Evolutionary conservation across 179 eudicot species (phyloP).

Genomic region (Spergularia azorica): DNA sequence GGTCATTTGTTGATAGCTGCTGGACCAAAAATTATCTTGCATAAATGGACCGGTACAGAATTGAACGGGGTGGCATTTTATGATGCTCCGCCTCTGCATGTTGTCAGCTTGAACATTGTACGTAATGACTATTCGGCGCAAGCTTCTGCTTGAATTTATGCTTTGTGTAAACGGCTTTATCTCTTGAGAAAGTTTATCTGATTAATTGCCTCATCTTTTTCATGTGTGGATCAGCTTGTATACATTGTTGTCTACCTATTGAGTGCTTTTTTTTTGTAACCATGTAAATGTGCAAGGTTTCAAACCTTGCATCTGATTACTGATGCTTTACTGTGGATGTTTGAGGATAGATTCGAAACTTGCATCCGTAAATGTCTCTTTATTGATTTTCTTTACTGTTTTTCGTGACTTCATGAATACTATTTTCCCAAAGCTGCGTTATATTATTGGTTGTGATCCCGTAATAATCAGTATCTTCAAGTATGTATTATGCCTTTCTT

Average conservation of each 20-base stretch:
- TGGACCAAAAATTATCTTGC: constrained; percentile 96
- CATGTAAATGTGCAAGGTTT: too few species aligned
- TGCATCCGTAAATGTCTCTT: neutral
- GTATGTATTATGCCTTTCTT: neutral
- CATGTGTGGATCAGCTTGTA: neutral
- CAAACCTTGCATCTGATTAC: neutral
- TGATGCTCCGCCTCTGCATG: constrained; percentile 95
- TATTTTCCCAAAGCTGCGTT: neutral
- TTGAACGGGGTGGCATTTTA: constrained; percentile 89
- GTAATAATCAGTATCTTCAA: neutral
- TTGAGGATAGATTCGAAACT: neutral
- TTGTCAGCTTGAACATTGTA: constrained; percentile 97
- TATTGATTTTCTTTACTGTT: neutral
- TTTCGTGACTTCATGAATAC: neutral
- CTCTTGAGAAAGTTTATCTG: neutral
- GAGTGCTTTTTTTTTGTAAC: too few species aligned
- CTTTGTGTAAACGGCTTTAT: neutral
- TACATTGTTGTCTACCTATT: too few species aligned
- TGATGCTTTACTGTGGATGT: neutral
- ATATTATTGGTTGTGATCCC: neutral
- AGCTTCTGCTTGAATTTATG: neutral
- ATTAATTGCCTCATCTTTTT: neutral
- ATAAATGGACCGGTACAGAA: constrained; percentile 95
- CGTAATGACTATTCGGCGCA: constrained; percentile 28
- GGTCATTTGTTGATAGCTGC: constrained; percentile 88